These are phyloP conservation scores for Capsella rubella DNA, from an alignment of 441 rosid species.

Conservation along the genomic window DNA sequence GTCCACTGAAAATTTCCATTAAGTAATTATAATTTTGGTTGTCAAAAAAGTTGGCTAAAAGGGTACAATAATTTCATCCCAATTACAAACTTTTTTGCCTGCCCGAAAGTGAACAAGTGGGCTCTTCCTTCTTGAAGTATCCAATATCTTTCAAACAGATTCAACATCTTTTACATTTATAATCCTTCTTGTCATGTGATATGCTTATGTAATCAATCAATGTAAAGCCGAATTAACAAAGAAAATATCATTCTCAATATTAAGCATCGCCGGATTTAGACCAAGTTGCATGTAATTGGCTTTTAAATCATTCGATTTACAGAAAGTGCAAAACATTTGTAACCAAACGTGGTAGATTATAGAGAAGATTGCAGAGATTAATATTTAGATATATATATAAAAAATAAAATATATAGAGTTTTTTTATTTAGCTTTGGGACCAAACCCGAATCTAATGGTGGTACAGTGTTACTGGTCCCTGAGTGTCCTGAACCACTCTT, in stretches of 20 bases:
- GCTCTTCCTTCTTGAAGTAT: conserved; percentile 36
- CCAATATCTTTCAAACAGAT: conserved; percentile 40
- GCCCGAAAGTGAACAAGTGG: conserved; percentile 42
- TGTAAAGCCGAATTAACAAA: not conserved
- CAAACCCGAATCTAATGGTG: not conserved
- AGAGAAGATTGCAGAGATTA: no score
- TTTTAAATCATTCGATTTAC: no score
- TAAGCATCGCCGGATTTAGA: no score
- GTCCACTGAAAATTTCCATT: conserved; percentile 1
- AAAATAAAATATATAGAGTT: no score
- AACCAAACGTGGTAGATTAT: no score
- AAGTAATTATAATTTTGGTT: conserved; percentile 23
- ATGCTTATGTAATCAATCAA: conserved; percentile 26
- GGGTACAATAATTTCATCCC: conserved; percentile 40
- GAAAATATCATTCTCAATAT: not conserved
- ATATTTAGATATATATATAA: no score
- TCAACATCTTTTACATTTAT: conserved; percentile 12
- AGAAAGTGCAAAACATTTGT: no score
- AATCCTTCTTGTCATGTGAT: conserved; percentile 16
- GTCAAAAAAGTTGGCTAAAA: conserved; percentile 34
- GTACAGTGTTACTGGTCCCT: conserved; percentile 4
- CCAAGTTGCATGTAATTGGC: no score
- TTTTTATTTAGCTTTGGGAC: not conserved
- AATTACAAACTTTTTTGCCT: conserved; percentile 39
- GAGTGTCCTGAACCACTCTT: not conserved